phyloP scores from a whole-genome alignment of 257 asterid species.

The Ballota nigra region DNA sequence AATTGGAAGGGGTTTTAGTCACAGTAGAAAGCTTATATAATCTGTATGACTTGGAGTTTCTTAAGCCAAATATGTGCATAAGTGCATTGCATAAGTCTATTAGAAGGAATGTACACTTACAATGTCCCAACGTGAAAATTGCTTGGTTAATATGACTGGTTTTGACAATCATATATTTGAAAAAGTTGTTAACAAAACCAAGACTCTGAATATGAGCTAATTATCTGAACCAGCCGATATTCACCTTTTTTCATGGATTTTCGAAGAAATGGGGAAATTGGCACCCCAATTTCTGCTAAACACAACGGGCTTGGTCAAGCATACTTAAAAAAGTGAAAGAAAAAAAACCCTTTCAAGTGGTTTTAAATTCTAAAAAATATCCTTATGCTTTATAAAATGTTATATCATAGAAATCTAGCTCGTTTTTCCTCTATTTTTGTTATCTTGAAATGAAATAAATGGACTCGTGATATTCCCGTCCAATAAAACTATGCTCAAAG shows the following conservation, averaged over 20 bases:
- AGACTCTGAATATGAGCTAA: background rate
- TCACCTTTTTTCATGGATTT: background rate
- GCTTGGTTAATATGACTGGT: background rate
- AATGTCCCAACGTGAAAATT: background rate
- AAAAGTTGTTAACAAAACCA: background rate
- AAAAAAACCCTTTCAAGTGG: no score
- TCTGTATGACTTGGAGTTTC: background rate
- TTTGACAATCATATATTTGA: background rate
- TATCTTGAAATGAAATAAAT: no score
- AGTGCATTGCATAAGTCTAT: background rate
- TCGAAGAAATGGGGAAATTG: no score
- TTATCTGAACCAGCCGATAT: background rate
- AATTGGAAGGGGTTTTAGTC: background rate
- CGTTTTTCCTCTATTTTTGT: no score
- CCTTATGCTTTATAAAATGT: no score
- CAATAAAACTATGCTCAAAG: no score
- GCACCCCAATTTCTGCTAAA: no score
- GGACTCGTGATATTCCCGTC: no score
- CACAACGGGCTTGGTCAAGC: no score
- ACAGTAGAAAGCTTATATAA: background rate
- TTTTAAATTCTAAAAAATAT: no score
- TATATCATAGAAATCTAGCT: no score
- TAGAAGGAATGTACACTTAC: background rate
- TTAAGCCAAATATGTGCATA: constrained; percentile 2
- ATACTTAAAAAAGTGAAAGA: no score